Percentiles rank a stretch among this genome's conserved stretches.
phyloP scores from a whole-genome alignment of 169 alveolate genomes.

The Plasmodium gallinaceum region DNA sequence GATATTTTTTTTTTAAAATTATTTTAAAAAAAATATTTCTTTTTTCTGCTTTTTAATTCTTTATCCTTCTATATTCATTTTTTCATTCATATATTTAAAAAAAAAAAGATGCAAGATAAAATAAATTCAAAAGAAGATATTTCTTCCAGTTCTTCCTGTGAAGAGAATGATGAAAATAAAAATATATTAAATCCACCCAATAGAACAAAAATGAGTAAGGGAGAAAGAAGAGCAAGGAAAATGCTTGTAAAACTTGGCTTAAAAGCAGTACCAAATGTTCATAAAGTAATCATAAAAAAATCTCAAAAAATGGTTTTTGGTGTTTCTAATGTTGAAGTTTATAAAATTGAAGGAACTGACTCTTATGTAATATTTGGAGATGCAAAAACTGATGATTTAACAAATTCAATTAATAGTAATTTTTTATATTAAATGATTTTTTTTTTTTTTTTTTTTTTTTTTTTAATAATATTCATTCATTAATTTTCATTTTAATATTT shows the following conservation, averaged over 20 bases:
- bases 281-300: constrained; percentile 94
- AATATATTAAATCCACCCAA: constrained; percentile 66
- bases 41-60: too few species aligned
- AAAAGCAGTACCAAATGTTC: constrained; percentile 92
- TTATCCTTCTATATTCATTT: too few species aligned
- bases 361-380: constrained; percentile 97
- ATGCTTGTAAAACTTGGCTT: constrained; percentile 94
- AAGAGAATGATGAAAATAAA: constrained; percentile 71
- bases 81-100: background rate
- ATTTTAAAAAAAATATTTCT: too few species aligned
- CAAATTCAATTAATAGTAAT: constrained; percentile 80
- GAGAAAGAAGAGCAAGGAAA: constrained; percentile 96
- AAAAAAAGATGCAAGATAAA: constrained; percentile 55
- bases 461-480: background rate
- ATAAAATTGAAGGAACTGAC: constrained; percentile 93
- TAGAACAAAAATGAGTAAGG: constrained; percentile 88
- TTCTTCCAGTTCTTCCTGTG: constrained; percentile 72
- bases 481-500: background rate
- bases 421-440: background rate
- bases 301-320: constrained; percentile 93
- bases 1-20: too few species aligned
- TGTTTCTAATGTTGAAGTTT: constrained; percentile 95
- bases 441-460: too few species aligned
- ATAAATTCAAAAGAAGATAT: constrained; percentile 63
- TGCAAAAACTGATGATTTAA: constrained; percentile 95